Evolutionary conservation across 2,329 filamentous ascomycete species (phyloP).

Genomic region (Aspergillus niger): DNA sequence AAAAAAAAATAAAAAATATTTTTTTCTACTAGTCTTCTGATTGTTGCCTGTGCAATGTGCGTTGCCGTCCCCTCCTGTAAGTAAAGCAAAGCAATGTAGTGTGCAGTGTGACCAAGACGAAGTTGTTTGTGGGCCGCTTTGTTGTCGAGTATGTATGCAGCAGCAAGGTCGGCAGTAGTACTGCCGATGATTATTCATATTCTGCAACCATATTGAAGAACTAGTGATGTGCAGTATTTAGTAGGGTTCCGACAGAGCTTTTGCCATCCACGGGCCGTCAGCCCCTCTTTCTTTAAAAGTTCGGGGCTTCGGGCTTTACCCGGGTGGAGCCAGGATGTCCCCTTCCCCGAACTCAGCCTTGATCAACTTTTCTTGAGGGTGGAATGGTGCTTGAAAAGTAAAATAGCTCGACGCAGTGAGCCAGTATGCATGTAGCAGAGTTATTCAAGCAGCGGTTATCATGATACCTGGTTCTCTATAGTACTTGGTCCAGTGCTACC

Average conservation of each 20-base stretch:
- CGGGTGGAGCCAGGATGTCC: conserved; percentile 23
- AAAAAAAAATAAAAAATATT: too few relatives aligned
- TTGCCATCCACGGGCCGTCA: conserved; percentile 27
- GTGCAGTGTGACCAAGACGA: not conserved
- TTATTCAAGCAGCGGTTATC: not conserved
- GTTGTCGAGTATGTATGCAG: not conserved
- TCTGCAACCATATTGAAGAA: conserved; percentile 13
- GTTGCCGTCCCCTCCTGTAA: not conserved
- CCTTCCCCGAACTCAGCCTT: conserved; percentile 15
- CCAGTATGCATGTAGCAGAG: too few relatives aligned
- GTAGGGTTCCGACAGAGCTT: conserved; percentile 16
- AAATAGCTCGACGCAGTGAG: too few relatives aligned
- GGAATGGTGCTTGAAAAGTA: not conserved
- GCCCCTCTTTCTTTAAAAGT: conserved; percentile 21
- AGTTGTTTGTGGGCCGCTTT: not conserved
- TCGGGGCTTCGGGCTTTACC: conserved; percentile 27
- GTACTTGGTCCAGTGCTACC: too few relatives aligned
- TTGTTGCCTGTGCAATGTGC: too few relatives aligned
- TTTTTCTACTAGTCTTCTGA: too few relatives aligned
- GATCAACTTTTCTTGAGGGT: not conserved
- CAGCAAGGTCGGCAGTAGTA: not conserved
- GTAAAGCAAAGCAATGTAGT: not conserved
- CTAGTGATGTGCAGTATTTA: conserved; percentile 2
- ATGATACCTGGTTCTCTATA: not conserved
- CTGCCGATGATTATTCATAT: conserved; percentile 16